Conservation (phyloP, 2,329 filamentous ascomycete genomes). For the Curvularia sp. region DNA sequence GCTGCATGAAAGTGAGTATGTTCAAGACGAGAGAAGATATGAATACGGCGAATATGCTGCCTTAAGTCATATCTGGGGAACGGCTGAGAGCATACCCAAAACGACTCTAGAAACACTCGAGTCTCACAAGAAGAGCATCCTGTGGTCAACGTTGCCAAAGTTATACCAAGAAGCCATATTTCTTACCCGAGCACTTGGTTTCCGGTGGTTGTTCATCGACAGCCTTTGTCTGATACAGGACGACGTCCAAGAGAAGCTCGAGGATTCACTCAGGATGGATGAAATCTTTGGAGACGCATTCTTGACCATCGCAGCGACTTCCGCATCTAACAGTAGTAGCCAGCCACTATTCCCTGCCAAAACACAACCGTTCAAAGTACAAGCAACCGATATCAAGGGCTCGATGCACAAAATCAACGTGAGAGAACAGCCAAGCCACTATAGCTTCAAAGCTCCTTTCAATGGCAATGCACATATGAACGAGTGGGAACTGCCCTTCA, state of each 20-base stretch:
- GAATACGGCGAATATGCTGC: constrained; percentile 46
- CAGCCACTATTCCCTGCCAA: constrained; percentile 38
- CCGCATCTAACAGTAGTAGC: constrained; percentile 38
- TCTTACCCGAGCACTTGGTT: constrained; percentile 46
- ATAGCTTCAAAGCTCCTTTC: constrained; percentile 48
- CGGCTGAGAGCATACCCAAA: constrained; percentile 36
- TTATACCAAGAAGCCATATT: constrained; percentile 48
- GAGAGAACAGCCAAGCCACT: constrained; percentile 47
- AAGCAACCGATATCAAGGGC: constrained; percentile 44
- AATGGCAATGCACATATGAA: constrained; percentile 46
- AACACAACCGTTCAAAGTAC: constrained; percentile 41
- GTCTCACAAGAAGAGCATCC: constrained; percentile 38
- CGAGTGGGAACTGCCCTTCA: constrained; percentile 46
- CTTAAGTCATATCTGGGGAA: constrained; percentile 46
- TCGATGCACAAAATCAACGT: constrained; percentile 43
- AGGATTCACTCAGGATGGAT: constrained; percentile 40
- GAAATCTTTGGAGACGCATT: constrained; percentile 44
- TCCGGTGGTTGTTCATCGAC: constrained; percentile 50
- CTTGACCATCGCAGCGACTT: constrained; percentile 46
- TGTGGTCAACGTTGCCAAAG: constrained; percentile 40
- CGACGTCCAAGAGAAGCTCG: constrained; percentile 36
- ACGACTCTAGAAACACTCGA: constrained; percentile 40
- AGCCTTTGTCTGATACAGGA: constrained; percentile 46
- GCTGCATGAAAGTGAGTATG: constrained; percentile 40
- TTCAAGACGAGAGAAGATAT: constrained; percentile 34